Conservation (phyloP, 805 yeast genomes). For the Schizosaccharomyces japonicus region DNA sequence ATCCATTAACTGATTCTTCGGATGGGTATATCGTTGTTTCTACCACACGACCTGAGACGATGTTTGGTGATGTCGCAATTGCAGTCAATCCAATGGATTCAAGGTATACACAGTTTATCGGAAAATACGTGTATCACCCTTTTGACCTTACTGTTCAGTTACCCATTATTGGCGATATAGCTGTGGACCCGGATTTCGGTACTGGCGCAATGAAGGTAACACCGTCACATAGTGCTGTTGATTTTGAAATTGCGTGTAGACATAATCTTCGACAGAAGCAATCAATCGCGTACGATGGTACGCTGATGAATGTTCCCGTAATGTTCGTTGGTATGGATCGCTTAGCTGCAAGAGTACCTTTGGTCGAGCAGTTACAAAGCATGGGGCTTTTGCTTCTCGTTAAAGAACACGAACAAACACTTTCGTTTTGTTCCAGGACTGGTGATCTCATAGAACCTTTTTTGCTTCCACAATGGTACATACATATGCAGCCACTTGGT, state of each 20-base stretch:
- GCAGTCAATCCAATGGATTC: constrained; percentile 93
- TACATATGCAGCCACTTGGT: constrained; percentile 28
- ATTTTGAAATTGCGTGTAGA: constrained; percentile 89
- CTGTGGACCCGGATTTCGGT: constrained; percentile 98
- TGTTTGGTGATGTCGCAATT: constrained; percentile 92
- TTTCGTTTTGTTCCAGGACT: constrained; percentile 85
- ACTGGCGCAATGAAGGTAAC: constrained; percentile 99
- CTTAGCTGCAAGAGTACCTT: constrained; percentile 74
- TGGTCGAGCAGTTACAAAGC: constrained; percentile 54
- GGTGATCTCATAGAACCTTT: constrained; percentile 93
- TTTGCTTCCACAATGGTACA: constrained; percentile 99
- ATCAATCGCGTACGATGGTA: constrained; percentile 78
- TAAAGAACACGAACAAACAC: constrained; percentile 82
- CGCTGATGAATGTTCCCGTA: constrained; percentile 76
- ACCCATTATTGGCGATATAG: constrained; percentile 72
- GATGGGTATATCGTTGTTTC: constrained; percentile 68
- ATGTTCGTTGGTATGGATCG: constrained; percentile 78
- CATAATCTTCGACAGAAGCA: constrained; percentile 67
- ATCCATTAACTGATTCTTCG: constrained; percentile 28
- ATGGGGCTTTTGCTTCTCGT: constrained; percentile 59
- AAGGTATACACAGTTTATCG: constrained; percentile 83
- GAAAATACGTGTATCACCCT: constrained; percentile 77
- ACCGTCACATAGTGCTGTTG: constrained; percentile 94
- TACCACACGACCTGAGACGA: constrained; percentile 95
- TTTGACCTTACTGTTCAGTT: constrained; percentile 51